Conservation (phyloP, 208 protist species). For the Pavlovales sp. region DNA sequence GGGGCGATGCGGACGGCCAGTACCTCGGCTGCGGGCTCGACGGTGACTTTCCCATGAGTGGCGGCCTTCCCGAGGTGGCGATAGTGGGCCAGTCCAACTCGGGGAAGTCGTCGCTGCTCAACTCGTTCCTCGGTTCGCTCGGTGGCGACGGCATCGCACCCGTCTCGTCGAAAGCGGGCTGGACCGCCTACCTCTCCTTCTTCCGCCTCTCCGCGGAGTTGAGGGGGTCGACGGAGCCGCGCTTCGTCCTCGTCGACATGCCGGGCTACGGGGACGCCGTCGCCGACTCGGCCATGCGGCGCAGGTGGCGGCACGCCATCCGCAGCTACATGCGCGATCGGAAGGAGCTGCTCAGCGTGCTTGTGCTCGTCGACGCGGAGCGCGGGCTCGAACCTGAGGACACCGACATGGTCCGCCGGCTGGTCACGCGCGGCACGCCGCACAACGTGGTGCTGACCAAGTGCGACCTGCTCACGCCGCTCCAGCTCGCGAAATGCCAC, state of each 20-base stretch:
- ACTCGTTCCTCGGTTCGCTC: neutral
- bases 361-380: neutral
- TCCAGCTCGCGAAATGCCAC: neutral
- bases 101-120: constrained; percentile 35
- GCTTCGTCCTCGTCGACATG: constrained; percentile 25
- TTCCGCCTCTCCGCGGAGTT: neutral
- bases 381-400: neutral
- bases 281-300: neutral
- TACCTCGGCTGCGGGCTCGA: neutral
- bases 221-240: neutral
- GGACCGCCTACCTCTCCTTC: constrained; percentile 7
- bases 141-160: neutral
- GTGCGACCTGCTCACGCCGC: constrained; percentile 4
- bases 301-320: neutral
- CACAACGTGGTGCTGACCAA: neutral
- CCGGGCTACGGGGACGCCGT: constrained; percentile 31
- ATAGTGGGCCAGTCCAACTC: constrained; percentile 20
- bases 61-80: constrained; percentile 25
- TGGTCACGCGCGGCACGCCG: neutral
- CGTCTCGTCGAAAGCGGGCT: constrained; percentile 6
- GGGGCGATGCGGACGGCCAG: neutral
- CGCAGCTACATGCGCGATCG: neutral
- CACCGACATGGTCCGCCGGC: neutral
- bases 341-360: neutral
- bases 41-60: neutral